A percentile compares a stretch with the other conserved stretches of the same genome.
Conservation (phyloP, 768 basidiomycete genomes). For the Mycena alexandri region DNA sequence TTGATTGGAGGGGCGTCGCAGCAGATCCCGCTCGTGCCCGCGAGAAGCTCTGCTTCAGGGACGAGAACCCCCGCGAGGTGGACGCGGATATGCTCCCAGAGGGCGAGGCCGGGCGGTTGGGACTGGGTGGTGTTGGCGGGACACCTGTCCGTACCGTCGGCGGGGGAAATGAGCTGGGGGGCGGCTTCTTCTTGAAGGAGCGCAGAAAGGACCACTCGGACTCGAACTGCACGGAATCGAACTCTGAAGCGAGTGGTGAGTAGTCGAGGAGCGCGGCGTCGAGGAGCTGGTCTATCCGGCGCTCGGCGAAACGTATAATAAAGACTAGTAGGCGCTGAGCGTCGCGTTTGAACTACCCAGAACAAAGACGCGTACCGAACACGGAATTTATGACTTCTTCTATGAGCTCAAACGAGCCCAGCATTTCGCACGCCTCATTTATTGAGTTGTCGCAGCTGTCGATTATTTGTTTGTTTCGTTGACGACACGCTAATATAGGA, state of each 20-base stretch:
- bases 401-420: conserved; percentile 87
- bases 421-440: conserved; percentile 82
- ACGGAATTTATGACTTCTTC: conserved; percentile 96
- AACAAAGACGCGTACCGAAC: conserved; percentile 70
- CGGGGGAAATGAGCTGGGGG: conserved; percentile 46
- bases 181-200: conserved; percentile 77
- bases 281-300: conserved; percentile 87
- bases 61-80: conserved; percentile 70
- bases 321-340: conserved; percentile 71
- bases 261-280: conserved; percentile 88
- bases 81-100: conserved; percentile 60
- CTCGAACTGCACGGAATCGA: conserved; percentile 91
- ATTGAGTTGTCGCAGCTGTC: conserved; percentile 77
- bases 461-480: neutral
- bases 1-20: conserved; percentile 59
- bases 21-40: conserved; percentile 62
- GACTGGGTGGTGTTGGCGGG: conserved; percentile 64
- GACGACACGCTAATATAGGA: neutral
- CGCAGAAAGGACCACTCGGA: conserved; percentile 95
- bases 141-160: conserved; percentile 50
- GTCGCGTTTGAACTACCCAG: conserved; percentile 12
- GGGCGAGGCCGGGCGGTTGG: conserved; percentile 66
- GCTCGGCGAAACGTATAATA: conserved; percentile 92
- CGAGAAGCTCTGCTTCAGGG: conserved; percentile 74
- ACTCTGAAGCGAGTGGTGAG: conserved; percentile 79